Conservation (phyloP, 1,284 basidiomycete species). For the Hypsizygus ulmarius region DNA sequence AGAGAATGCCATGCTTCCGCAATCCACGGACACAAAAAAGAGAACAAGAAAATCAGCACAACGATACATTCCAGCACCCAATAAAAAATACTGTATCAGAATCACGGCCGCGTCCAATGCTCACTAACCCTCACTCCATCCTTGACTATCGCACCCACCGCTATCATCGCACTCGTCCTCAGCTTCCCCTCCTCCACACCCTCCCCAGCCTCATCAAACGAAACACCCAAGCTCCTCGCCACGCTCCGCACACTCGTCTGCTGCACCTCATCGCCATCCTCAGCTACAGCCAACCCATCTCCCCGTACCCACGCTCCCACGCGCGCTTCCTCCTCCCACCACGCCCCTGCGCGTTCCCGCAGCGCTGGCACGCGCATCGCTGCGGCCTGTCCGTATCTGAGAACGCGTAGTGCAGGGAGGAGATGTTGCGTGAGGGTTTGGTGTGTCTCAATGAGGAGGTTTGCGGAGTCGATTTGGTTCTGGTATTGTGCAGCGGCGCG, state of each 20-base stretch:
- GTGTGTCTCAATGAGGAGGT: conserved; percentile 28
- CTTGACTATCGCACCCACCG: conserved; percentile 35
- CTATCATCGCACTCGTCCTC: conserved; percentile 35
- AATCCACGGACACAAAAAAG: background rate
- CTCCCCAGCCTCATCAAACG: conserved; percentile 36
- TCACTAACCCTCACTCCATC: conserved; percentile 33
- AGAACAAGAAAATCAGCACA: background rate
- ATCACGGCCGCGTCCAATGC: conserved; percentile 25
- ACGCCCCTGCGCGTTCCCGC: conserved; percentile 42
- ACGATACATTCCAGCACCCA: background rate
- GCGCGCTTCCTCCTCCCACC: conserved; percentile 55
- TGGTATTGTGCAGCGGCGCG: conserved; percentile 33
- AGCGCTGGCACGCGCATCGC: conserved; percentile 51
- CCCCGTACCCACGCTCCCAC: conserved; percentile 47
- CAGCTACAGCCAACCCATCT: conserved; percentile 11
- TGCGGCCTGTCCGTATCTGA: conserved; percentile 54
- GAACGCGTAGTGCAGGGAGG: conserved; percentile 44
- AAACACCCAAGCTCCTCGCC: conserved; percentile 47
- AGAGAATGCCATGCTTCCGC: too few relatives aligned
- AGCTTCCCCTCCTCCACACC: conserved; percentile 30
- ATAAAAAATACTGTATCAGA: background rate
- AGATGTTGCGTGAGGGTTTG: conserved; percentile 36
- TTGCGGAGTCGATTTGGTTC: conserved; percentile 25
- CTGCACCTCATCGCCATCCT: conserved; percentile 10
- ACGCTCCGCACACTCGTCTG: conserved; percentile 49